phyloP scores from a whole-genome alignment of 768 basidiomycete genomes.

The Atractiella rhizophila region DNA sequence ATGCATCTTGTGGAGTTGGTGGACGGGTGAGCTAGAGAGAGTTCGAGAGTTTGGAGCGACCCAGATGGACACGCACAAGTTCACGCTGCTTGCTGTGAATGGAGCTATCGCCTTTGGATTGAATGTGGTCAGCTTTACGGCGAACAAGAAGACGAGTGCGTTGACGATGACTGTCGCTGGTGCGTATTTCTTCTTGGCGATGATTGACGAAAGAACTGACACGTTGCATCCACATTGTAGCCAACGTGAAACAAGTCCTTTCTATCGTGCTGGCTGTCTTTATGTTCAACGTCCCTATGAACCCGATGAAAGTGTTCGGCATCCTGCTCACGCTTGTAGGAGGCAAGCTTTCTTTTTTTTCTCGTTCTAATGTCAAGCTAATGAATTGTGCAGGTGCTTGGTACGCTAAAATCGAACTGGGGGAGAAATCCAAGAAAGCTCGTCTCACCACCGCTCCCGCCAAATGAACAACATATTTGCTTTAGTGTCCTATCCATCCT shows the following conservation, averaged over 20 bases:
- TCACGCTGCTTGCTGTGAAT: conserved; percentile 41
- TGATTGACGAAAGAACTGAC: too few species aligned
- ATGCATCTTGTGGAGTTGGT: conserved; percentile 48
- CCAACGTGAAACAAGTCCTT: conserved; percentile 16
- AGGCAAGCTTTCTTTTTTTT: too few species aligned
- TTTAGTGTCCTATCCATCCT: too few species aligned
- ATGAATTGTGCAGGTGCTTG: too few species aligned
- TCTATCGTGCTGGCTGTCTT: conserved; percentile 28
- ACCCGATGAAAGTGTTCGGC: conserved; percentile 50
- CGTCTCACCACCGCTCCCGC: too few species aligned
- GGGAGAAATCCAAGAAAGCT: too few species aligned
- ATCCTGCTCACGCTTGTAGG: conserved; percentile 62
- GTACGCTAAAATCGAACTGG: conserved; percentile 10
- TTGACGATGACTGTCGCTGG: conserved; percentile 76
- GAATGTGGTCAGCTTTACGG: conserved; percentile 81
- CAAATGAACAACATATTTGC: too few species aligned
- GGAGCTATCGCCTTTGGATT: conserved; percentile 71
- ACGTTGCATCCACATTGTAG: not conserved
- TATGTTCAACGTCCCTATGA: conserved; percentile 62
- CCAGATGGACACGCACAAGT: conserved; percentile 28
- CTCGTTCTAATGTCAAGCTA: too few species aligned
- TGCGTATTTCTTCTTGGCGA: conserved; percentile 21
- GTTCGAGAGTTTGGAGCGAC: conserved; percentile 30
- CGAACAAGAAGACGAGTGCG: conserved; percentile 77
- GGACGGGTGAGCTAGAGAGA: conserved; percentile 50